These are phyloP conservation scores for Cerrena zonata DNA, from an alignment of 1,284 basidiomycete species.

Conservation along the genomic window DNA sequence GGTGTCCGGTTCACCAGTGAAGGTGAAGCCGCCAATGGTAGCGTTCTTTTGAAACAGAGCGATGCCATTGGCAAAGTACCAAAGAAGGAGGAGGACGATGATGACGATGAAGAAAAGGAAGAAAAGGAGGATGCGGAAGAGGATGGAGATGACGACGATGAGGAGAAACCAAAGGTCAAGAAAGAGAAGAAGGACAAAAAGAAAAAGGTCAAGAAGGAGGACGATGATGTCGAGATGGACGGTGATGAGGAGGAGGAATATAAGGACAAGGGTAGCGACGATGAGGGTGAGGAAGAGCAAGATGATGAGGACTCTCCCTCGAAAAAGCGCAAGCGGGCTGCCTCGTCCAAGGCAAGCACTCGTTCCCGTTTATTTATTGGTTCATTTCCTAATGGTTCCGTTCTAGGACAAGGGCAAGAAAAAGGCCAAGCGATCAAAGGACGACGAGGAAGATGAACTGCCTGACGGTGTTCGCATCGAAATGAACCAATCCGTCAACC, in stretches of 20 bases:
- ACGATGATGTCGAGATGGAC: slow-evolving; percentile 32
- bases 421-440: slow-evolving; percentile 46
- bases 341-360: slow-evolving; percentile 41
- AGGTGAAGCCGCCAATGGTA: slow-evolving; percentile 92
- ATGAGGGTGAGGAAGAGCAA: slow-evolving; percentile 51
- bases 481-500: slow-evolving; percentile 85
- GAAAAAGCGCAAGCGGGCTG: slow-evolving; percentile 62
- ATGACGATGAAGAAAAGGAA: slow-evolving; percentile 39
- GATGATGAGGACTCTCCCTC: slow-evolving; percentile 32
- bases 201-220: slow-evolving; percentile 36
- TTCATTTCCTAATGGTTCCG: slow-evolving; percentile 1
- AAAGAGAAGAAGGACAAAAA: slow-evolving; percentile 40
- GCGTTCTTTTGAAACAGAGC: slow-evolving; percentile 77
- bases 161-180: slow-evolving; percentile 41
- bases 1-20: slow-evolving; percentile 92
- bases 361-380: background rate
- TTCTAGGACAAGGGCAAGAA: slow-evolving; percentile 40
- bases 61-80: slow-evolving; percentile 39
- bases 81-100: slow-evolving; percentile 39
- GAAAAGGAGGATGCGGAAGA: slow-evolving; percentile 36
- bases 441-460: slow-evolving; percentile 35
- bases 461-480: slow-evolving; percentile 69
- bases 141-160: slow-evolving; percentile 35
- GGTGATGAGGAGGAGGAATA: slow-evolving; percentile 34
- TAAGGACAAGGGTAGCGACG: slow-evolving; percentile 39